These are phyloP conservation scores for Dalbergia oliveri DNA, from an alignment of 306 rosid species.

Conservation along the genomic window DNA sequence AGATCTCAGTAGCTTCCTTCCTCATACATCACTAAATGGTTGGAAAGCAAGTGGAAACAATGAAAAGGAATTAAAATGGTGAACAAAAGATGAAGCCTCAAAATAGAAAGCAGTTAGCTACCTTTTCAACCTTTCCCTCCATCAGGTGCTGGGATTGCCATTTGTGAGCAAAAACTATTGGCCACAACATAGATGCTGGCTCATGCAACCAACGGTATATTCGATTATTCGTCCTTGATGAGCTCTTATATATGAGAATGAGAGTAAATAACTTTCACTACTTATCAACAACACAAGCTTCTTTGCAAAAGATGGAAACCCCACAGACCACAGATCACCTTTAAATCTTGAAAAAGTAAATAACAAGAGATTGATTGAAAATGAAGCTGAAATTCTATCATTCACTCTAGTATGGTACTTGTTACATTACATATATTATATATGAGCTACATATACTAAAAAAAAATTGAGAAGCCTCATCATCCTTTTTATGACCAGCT, in stretches of 20 bases:
- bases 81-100: conserved; percentile 23
- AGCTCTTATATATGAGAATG: conserved; percentile 33
- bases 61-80: conserved; percentile 30
- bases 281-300: conserved; percentile 26
- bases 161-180: conserved; percentile 20
- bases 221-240: conserved; percentile 17
- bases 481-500: conserved; percentile 79
- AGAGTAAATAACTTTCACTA: conserved; percentile 30
- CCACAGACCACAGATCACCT: conserved; percentile 21
- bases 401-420: conserved; percentile 37
- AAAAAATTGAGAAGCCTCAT: conserved; percentile 68
- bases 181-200: neutral
- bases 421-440: conserved; percentile 39
- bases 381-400: too few relatives aligned
- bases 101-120: conserved; percentile 48
- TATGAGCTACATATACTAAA: conserved; percentile 26
- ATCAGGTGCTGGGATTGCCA: conserved; percentile 27
- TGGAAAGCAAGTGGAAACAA: conserved; percentile 20
- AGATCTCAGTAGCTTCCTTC: conserved; percentile 23
- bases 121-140: conserved; percentile 41
- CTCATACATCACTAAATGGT: neutral
- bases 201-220: conserved; percentile 26
- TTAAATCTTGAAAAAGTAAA: neutral
- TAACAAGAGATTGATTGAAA: too few relatives aligned
- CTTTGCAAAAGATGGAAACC: conserved; percentile 18